phyloP scores from a whole-genome alignment of 306 rosid genomes.

The Lupinus albus region DNA sequence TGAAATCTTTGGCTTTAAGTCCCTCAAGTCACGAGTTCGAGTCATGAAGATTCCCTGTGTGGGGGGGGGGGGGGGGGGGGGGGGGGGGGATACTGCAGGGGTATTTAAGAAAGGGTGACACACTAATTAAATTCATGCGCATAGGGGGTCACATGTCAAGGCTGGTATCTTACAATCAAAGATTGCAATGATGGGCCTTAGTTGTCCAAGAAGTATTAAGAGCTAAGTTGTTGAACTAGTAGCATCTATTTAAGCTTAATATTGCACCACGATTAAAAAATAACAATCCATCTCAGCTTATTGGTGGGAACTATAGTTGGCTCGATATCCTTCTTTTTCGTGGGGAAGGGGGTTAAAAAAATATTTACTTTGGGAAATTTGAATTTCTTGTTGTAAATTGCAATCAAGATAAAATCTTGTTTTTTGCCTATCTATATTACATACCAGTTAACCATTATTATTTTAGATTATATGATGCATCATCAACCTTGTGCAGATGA shows the following conservation, averaged over 20 bases:
- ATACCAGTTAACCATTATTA: not conserved
- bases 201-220: conserved; percentile 11
- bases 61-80: too few relatives aligned
- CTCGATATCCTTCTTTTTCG: not conserved
- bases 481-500: conserved; percentile 7
- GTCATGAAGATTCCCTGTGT: too few relatives aligned
- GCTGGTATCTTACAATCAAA: too few relatives aligned
- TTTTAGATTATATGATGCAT: too few relatives aligned
- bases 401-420: not conserved
- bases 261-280: not conserved
- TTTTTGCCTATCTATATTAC: not conserved
- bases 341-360: not conserved
- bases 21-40: too few relatives aligned
- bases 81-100: too few relatives aligned
- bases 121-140: too few relatives aligned
- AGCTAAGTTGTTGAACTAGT: conserved; percentile 11
- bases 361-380: conserved; percentile 6
- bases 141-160: too few relatives aligned
- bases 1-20: too few relatives aligned
- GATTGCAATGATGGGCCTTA: not conserved
- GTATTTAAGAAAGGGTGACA: too few relatives aligned
- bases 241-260: conserved; percentile 19
- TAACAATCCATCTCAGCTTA: conserved; percentile 8
- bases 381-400: conserved; percentile 14
- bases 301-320: conserved; percentile 12